These are phyloP conservation scores for Fusarium oligoseptatum DNA, from an alignment of 2,329 filamentous ascomycete species.

Conservation along the genomic window DNA sequence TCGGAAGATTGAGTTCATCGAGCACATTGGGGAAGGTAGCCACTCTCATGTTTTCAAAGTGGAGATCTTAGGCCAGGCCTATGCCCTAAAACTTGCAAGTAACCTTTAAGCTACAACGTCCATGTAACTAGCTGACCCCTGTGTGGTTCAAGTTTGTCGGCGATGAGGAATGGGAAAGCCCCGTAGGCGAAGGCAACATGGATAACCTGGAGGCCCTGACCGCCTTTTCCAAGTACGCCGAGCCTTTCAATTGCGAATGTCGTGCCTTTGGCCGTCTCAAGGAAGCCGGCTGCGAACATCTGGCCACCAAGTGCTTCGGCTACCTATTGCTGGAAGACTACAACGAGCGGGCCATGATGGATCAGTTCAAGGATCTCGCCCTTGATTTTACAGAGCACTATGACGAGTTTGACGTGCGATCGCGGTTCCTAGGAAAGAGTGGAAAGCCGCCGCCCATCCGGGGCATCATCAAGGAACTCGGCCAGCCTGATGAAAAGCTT, in stretches of 20 bases:
- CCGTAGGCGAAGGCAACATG: neutral
- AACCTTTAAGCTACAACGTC: no score
- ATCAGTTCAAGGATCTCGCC: neutral
- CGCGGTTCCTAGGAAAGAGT: neutral
- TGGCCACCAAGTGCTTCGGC: slow-evolving; percentile 10
- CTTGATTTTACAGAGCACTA: neutral
- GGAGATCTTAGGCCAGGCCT: neutral
- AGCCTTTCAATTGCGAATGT: neutral
- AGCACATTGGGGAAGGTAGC: neutral
- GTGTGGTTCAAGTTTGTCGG: neutral
- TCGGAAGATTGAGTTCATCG: slow-evolving; percentile 6
- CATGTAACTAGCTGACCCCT: neutral
- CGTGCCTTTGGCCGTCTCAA: slow-evolving; percentile 6
- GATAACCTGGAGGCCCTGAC: neutral
- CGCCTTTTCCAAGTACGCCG: neutral
- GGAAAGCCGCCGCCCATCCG: slow-evolving; percentile 5
- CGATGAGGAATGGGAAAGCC: neutral
- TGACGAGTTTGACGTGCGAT: neutral
- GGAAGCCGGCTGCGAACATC: slow-evolving; percentile 5
- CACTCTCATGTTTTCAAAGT: slow-evolving; percentile 11
- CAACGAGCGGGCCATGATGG: slow-evolving; percentile 4
- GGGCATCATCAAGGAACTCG: slow-evolving; percentile 11
- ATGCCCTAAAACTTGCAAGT: slow-evolving; percentile 1
- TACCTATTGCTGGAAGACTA: slow-evolving; percentile 2
- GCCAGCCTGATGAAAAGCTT: neutral